Conservation (phyloP, 441 rosid genomes). For the Arabidopsis lyrata region DNA sequence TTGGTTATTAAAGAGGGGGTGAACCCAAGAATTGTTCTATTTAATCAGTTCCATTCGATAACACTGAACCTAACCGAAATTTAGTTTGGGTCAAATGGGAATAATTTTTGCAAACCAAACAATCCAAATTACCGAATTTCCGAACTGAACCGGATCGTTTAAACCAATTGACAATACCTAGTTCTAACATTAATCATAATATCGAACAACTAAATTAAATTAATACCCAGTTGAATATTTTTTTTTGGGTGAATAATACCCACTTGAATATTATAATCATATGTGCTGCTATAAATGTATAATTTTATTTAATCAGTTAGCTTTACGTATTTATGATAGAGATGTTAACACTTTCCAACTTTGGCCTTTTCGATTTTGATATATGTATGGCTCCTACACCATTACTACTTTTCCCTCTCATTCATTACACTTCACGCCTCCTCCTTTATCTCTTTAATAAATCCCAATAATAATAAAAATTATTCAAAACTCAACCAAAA, state of each 20-base stretch:
- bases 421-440: conserved; percentile 37
- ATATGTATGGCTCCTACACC: conserved; percentile 39
- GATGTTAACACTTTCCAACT: conserved; percentile 45
- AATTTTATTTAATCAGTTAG: neutral
- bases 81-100: too few species aligned
- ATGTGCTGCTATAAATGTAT: neutral
- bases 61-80: too few species aligned
- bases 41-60: too few species aligned
- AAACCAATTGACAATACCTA: too few species aligned
- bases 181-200: too few species aligned
- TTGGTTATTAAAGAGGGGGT: too few species aligned
- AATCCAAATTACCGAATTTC: too few species aligned
- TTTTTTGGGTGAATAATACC: too few species aligned
- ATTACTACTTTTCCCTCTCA: conserved; percentile 30
- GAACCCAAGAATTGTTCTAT: too few species aligned
- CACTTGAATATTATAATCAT: neutral
- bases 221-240: neutral
- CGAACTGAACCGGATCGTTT: too few species aligned
- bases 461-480: neutral
- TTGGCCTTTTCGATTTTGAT: conserved; percentile 41
- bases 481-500: neutral
- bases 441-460: conserved; percentile 22
- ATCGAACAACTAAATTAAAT: neutral
- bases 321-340: conserved; percentile 39
- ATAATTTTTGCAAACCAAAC: too few species aligned